Conservation (phyloP, 2,329 filamentous ascomycete species). For the Elsinoe necatrix region DNA sequence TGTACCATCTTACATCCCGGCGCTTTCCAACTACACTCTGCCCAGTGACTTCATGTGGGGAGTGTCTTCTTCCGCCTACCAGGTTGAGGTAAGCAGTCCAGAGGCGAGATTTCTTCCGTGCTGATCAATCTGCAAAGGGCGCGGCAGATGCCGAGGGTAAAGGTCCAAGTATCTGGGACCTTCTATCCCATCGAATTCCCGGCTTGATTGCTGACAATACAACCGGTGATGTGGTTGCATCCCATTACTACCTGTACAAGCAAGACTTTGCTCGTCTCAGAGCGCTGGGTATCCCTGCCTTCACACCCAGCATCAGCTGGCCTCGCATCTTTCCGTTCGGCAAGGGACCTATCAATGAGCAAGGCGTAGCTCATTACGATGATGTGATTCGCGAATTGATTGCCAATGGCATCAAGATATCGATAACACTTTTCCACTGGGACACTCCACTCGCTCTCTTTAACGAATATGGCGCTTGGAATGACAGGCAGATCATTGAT, state of each 20-base stretch:
- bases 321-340: constrained; percentile 43
- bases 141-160: constrained; percentile 26
- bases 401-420: constrained; percentile 32
- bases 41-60: constrained; percentile 28
- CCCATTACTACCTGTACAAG: constrained; percentile 35
- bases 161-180: constrained; percentile 25
- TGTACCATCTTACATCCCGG: constrained; percentile 28
- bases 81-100: constrained; percentile 22
- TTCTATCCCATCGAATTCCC: constrained; percentile 29
- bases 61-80: constrained; percentile 28
- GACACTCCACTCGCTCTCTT: constrained; percentile 25
- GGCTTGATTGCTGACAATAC: constrained; percentile 28
- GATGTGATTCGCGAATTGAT: constrained; percentile 35
- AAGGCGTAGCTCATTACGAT: constrained; percentile 41
- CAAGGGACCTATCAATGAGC: constrained; percentile 38
- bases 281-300: constrained; percentile 29
- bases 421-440: constrained; percentile 41
- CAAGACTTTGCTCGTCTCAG: constrained; percentile 31
- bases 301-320: constrained; percentile 42
- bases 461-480: constrained; percentile 34
- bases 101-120: background rate
- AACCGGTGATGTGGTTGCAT: constrained; percentile 40
- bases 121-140: constrained; percentile 18
- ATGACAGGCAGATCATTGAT: constrained; percentile 29
- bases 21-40: constrained; percentile 23